Conservation (phyloP, 2,329 filamentous ascomycete species). For the Apiospora malaysiana region DNA sequence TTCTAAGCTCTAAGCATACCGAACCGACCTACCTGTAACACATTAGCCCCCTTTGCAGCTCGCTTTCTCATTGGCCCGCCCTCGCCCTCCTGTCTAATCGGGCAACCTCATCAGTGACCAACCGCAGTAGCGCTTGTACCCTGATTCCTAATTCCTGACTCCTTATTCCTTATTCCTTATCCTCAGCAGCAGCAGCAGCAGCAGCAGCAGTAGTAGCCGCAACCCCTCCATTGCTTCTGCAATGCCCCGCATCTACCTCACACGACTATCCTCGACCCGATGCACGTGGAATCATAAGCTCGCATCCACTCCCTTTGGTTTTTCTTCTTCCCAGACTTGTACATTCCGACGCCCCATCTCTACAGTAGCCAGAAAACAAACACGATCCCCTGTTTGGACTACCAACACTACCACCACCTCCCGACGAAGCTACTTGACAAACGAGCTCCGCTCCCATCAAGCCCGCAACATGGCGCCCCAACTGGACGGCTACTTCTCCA, state of each 20-base stretch:
- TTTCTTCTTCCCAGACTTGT: constrained; percentile 18
- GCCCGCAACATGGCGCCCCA: constrained; percentile 84
- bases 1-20: no score
- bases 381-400: constrained; percentile 8
- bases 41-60: constrained; percentile 21
- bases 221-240: constrained; percentile 4
- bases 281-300: constrained; percentile 11
- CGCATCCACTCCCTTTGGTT: constrained; percentile 21
- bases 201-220: neutral
- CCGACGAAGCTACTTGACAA: constrained; percentile 55
- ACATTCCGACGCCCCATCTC: neutral
- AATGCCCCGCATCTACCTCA: constrained; percentile 34
- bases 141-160: neutral
- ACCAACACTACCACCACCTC: neutral
- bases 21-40: constrained; percentile 14
- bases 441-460: constrained; percentile 62
- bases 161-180: no score
- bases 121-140: constrained; percentile 2
- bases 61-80: constrained; percentile 26
- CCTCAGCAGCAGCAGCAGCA: no score
- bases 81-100: constrained; percentile 18
- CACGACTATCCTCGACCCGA: constrained; percentile 23
- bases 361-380: neutral
- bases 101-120: neutral
- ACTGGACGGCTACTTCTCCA: constrained; percentile 89